Base-by-base conservation (phyloP, 129 eudicot genomes). In the Flaveria bidentis region DNA sequence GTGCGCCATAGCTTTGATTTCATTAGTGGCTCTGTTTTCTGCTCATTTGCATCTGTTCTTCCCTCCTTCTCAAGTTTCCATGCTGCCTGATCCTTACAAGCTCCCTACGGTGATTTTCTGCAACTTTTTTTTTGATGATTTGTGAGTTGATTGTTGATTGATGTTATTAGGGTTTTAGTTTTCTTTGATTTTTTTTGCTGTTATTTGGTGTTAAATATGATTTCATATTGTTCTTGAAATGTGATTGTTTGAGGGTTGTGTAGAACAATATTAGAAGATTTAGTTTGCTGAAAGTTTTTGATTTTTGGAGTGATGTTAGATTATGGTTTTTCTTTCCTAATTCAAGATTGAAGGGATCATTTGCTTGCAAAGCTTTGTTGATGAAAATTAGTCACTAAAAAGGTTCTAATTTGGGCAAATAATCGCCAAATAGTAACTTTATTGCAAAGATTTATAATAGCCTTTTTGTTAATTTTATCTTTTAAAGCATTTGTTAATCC, bases 81-180 rank as follows among this genome's bases (percentile, higher is more conserved):
- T 84, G 75, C 88, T 89, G 69, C 87, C 96, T 71, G 91, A 89
- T 79, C 83, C 86, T 25, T 79, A 84, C 78, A 91, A 82, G 83
- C 88, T 82, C 20, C 88, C 91, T 14, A 71, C 79, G 87, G 96
- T 88, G 65, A 72, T 36, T 44, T 42, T 60, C 15, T 33, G 39
- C 5, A 5, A 33, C 39, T 33, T 20, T 20, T n/a, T 0, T 26
- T 11, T 73, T 46, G 62, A 12, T 15, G 3, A 3, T n/a, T 46
- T 9, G 14, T 69, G 47, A 28, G 5, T 22, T 62, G 57, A 62
- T 64, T 73, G 39, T 72, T 51, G 83, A 79, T 67, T 73, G 68
- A 51, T 61, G 26, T 61, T n/a, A 64, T 60, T 78, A 72, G 90
- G 85, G 83, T 75, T 75, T 56, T 74, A 66, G 41, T 81, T 14